phyloP scores from a whole-genome alignment of 345 rosid genomes.

The Eutrema yunnanense region DNA sequence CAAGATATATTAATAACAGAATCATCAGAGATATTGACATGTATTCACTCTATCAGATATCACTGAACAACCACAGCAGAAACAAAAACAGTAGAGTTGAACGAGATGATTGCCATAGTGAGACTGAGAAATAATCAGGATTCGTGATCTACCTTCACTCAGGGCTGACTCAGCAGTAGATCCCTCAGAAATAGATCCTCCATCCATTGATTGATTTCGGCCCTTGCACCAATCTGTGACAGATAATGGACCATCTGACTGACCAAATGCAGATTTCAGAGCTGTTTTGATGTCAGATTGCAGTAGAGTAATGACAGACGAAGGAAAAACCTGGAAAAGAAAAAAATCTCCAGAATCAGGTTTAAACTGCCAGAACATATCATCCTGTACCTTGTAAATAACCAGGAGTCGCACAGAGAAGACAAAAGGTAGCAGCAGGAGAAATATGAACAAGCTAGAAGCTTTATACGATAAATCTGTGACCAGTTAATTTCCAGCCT shows the following conservation, averaged over 20 bases:
- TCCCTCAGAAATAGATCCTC: constrained; percentile 57
- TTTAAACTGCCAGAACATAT: neutral
- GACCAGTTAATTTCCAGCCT: neutral
- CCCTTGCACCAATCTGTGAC: constrained; percentile 97
- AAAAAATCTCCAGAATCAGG: constrained; percentile 17
- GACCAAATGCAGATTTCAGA: constrained; percentile 79
- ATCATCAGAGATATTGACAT: neutral
- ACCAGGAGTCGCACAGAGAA: neutral
- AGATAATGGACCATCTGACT: constrained; percentile 83
- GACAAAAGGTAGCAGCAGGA: neutral
- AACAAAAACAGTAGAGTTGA: neutral
- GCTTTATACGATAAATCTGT: neutral
- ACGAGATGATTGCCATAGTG: constrained; percentile 50
- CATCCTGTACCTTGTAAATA: neutral
- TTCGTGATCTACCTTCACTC: constrained; percentile 62
- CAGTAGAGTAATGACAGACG: constrained; percentile 75
- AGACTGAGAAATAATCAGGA: constrained; percentile 54
- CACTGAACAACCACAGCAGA: constrained; percentile 1
- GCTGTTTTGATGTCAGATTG: constrained; percentile 87
- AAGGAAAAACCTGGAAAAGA: constrained; percentile 65
- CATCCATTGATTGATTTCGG: constrained; percentile 57
- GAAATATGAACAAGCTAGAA: constrained; percentile 1
- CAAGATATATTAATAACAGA: neutral
- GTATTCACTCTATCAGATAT: neutral
- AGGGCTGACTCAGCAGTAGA: constrained; percentile 65